Percentiles rank a stretch among this genome's conserved stretches.
Evolutionary conservation across 208 protist species (phyloP).

Genomic region (Polymyxa betae): DNA sequence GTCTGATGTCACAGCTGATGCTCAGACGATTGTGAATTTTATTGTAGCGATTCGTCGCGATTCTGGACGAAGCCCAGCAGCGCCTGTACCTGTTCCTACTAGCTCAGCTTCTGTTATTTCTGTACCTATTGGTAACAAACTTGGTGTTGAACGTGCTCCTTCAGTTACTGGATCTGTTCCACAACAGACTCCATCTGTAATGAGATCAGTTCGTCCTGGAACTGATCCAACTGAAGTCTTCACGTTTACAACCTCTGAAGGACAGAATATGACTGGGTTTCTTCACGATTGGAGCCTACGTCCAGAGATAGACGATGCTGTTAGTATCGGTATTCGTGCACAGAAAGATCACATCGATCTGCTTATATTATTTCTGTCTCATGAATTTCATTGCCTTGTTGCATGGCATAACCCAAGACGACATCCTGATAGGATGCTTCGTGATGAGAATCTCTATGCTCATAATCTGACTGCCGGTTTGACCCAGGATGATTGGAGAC

Average conservation of each 20-base stretch:
- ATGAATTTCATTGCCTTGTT: slow-evolving; percentile 31
- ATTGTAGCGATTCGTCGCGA: neutral
- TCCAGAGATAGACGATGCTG: neutral
- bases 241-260: neutral
- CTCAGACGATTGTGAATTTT: neutral
- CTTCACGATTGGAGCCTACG: neutral
- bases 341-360: neutral
- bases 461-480: neutral
- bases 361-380: slow-evolving; percentile 15
- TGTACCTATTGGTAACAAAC: neutral
- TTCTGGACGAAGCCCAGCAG: neutral
- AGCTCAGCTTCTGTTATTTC: neutral
- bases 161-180: neutral
- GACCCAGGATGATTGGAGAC: neutral
- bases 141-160: neutral
- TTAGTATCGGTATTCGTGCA: neutral
- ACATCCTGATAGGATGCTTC: neutral
- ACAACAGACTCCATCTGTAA: neutral
- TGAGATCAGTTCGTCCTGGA: neutral
- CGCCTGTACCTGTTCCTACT: neutral
- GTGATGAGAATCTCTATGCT: slow-evolving; percentile 41
- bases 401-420: slow-evolving; percentile 33
- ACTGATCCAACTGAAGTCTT: neutral
- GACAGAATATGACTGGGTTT: neutral
- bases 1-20: neutral